Base-by-base conservation (phyloP, 139 green algal genomes). In the Closterium sp. region DNA sequence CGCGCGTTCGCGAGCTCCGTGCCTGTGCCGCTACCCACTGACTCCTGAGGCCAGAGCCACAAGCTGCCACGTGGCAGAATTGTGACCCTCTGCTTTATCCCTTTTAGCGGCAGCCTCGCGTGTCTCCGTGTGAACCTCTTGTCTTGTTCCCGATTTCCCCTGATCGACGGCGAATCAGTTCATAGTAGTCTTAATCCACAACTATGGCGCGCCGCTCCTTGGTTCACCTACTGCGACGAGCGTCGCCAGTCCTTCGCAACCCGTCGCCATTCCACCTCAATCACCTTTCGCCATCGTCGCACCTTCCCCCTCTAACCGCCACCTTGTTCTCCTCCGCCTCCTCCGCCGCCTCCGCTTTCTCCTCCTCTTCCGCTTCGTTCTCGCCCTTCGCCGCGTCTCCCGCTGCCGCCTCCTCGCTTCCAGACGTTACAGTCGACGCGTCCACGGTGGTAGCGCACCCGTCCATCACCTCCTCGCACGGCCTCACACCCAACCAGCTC, bases 401-500 rank as follows among this genome's bases (percentile, higher is more conserved):
- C 55, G 55, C 55, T 2, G 55, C 55, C 12, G 55, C 55, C 55
- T 76, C 55, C 16, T 76, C 55, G 55, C 55, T 19, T 3, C 55
- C 55, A 28, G 55, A 76, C 55, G 55, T 16, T 19, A 19, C 55
- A 3, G 55, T 76, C 55, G 55, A 76, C 55, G 55, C 55, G 55
- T 76, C 55, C 55, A 76, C n/a, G 83, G 83, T 1, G 0, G 83
- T 9, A 7, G 83, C n/a, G 83, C 83, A 86, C 30, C 2, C 83
- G 83, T 89, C 86, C 86, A 89, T 66, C 7, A 81, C 31, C 33
- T 91, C 64, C n/a, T 35, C 34, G 55, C 88, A 91, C 34, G 88
- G 88, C 88, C 88, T 91, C 33, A 34, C 88, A 2, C 66, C 19
- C 21, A 25, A 91, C 32, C 88, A 91, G 34, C 88, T 91, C 81